Evolutionary conservation across 148 eudicot species (phyloP), one percentile per base, ranked within the genome.

Genomic region (Rhododendron ferrugineum): DNA sequence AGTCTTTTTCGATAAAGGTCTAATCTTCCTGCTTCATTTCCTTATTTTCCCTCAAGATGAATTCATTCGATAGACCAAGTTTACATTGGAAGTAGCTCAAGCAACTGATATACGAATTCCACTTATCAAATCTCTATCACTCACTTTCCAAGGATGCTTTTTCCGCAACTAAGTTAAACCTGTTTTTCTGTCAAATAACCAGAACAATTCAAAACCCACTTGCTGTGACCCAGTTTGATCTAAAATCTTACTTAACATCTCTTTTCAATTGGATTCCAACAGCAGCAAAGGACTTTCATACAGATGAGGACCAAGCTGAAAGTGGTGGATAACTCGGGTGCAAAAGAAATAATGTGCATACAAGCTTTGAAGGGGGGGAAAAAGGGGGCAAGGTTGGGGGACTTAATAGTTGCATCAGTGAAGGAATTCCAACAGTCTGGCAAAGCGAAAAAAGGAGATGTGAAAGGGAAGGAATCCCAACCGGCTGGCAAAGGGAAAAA

Each of bases 251-350:
- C 32, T 32, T 32, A 32, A 32, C 34, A 11, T 80, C 9, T 81
- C 6, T 58, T 78, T 47, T 54, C 4, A 28, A 28, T 54, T 73
- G 83, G 79, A 70, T 80, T 75, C 47, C 52, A 72, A 78, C 92
- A 91, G 94, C 96, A 96, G 85, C 84, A 68, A 54, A 92, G 98
- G 90, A 95, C 93, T 40, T 95, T 96, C 91, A 95, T 92, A 85
- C 96, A 95, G 87, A 96, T 96, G 98, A 91, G 97, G 85, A 94
- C 93, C 78, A 94, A 90, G 81, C 95, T 96, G 6, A 94, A 89
- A 78, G 99, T 94, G 81, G 99, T 93, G 50, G 99, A 96, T 81
- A 96, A 96, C 87, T 96, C 99, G 2, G 99, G 99, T 37, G 97
- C 99, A 14, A 94, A 94, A 87, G 91, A 88, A 82, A 92, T 94